Evolutionary conservation across 2,329 filamentous ascomycete species (phyloP).

Genomic region (Neonectria faginata): DNA sequence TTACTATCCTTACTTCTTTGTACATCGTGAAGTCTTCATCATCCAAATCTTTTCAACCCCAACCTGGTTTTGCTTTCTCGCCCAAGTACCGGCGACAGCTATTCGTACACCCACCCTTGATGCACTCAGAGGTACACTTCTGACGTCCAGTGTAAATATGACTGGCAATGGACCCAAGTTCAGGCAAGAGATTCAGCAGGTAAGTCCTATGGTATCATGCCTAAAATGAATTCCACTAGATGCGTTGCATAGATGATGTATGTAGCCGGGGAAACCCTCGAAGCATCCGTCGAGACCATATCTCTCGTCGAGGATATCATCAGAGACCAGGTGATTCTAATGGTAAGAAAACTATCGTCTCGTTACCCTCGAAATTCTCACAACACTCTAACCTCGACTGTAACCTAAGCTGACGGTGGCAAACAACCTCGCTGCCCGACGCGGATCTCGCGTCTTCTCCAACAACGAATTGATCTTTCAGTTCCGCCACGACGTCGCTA

Average conservation of each 20-base stretch:
- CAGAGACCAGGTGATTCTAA: slow-evolving; percentile 92
- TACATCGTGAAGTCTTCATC: not conserved
- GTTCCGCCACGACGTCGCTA: slow-evolving; percentile 93
- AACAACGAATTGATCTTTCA: slow-evolving; percentile 93
- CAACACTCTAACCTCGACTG: not conserved
- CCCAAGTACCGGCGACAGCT: not conserved
- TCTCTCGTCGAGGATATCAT: slow-evolving; percentile 96
- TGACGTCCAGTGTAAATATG: not conserved
- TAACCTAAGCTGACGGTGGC: slow-evolving; percentile 77
- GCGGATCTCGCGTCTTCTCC: slow-evolving; percentile 88
- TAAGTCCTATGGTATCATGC: not conserved
- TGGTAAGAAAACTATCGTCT: slow-evolving; percentile 65
- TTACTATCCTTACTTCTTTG: not conserved
- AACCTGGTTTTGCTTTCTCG: not conserved
- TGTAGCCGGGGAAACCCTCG: slow-evolving; percentile 31
- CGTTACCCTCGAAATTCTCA: not conserved
- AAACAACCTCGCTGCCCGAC: slow-evolving; percentile 87
- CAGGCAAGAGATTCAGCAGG: slow-evolving; percentile 30
- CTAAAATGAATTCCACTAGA: not conserved
- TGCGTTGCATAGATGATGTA: slow-evolving; percentile 36
- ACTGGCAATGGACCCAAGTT: slow-evolving; percentile 8
- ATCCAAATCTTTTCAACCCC: not conserved
- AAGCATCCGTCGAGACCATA: slow-evolving; percentile 80
- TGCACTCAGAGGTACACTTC: not conserved
- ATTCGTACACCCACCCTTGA: not conserved